These are phyloP conservation scores for Raphanus hybrid DNA, from an alignment of 441 rosid species.

Conservation along the genomic window DNA sequence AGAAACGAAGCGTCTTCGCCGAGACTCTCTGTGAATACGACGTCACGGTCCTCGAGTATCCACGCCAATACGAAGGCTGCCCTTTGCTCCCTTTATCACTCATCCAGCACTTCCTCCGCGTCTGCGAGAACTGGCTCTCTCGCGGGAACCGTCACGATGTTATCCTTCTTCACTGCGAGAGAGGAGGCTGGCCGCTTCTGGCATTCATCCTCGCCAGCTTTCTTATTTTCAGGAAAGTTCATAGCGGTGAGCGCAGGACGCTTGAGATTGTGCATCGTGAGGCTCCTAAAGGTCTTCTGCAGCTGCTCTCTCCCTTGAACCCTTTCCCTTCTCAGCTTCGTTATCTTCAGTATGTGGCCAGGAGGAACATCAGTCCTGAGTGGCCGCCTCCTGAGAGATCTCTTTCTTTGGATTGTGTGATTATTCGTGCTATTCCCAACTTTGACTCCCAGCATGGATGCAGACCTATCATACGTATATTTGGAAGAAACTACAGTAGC, in stretches of 20 bases:
- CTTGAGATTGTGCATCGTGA: constrained; percentile 91
- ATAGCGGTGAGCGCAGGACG: constrained; percentile 80
- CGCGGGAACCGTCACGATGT: constrained; percentile 73
- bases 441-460: constrained; percentile 93
- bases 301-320: constrained; percentile 89
- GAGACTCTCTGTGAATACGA: constrained; percentile 75
- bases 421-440: constrained; percentile 87
- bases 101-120: constrained; percentile 89
- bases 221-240: constrained; percentile 78
- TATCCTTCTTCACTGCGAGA: constrained; percentile 85
- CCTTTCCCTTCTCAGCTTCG: constrained; percentile 97
- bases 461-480: constrained; percentile 87
- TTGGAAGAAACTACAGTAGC: constrained; percentile 74
- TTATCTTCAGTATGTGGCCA: constrained; percentile 90
- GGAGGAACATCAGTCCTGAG: constrained; percentile 83
- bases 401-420: constrained; percentile 88
- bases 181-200: constrained; percentile 97
- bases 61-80: constrained; percentile 94
- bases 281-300: constrained; percentile 93
- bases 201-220: constrained; percentile 84
- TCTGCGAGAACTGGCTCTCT: constrained; percentile 87
- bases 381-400: constrained; percentile 99
- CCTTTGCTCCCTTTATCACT: constrained; percentile 84
- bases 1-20: constrained; percentile 71
- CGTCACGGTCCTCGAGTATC: constrained; percentile 87